These are phyloP conservation scores for Ichthyophthirius multifiliis DNA, from an alignment of 169 alveolate genomes.

Conservation along the genomic window DNA sequence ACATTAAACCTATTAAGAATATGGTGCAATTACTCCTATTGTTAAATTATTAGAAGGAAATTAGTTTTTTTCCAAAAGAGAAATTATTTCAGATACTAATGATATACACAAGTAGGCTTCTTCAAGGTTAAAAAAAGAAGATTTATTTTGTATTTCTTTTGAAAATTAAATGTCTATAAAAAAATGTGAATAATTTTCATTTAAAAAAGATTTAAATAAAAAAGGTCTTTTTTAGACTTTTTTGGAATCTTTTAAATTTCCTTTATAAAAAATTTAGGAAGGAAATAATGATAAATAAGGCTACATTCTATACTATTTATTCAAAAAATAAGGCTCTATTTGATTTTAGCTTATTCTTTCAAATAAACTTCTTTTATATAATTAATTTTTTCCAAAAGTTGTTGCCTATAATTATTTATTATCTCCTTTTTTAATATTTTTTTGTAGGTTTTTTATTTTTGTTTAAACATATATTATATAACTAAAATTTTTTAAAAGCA, in stretches of 20 bases:
- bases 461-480: no score
- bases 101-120: constrained; percentile 51
- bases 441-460: no score
- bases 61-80: no score
- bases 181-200: no score
- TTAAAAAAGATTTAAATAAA: no score
- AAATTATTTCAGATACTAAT: no score
- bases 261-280: constrained; percentile 55
- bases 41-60: no score
- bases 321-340: constrained; percentile 51
- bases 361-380: constrained; percentile 64
- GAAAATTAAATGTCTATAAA: constrained; percentile 62
- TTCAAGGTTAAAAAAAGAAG: constrained; percentile 49
- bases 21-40: constrained; percentile 68
- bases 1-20: constrained; percentile 54
- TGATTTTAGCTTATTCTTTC: constrained; percentile 71
- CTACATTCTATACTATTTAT: constrained; percentile 77
- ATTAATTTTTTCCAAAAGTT: constrained; percentile 55
- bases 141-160: constrained; percentile 40
- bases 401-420: constrained; percentile 80
- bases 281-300: constrained; percentile 63
- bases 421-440: no score
- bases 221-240: no score
- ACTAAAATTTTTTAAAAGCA: no score
- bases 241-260: no score